phyloP scores from a whole-genome alignment of 371 early-diverging fungal species.

The Actinomortierella wolfii region DNA sequence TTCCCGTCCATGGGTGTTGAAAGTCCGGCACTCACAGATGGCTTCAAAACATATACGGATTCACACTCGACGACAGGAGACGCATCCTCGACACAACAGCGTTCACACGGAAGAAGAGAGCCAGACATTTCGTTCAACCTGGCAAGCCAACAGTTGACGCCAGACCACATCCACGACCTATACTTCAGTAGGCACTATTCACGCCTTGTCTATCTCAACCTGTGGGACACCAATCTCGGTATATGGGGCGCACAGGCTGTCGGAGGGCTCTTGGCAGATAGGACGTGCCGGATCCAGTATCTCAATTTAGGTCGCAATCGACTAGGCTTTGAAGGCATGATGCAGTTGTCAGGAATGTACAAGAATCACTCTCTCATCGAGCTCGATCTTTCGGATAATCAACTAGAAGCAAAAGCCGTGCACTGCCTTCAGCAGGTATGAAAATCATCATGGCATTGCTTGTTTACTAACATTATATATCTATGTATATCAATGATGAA shows the following conservation, averaged over 20 bases:
- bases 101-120: not conserved
- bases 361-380: conserved; percentile 38
- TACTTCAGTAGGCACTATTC: conserved; percentile 36
- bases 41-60: no score
- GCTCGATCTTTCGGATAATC: conserved; percentile 37
- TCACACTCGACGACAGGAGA: no score
- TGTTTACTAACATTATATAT: not conserved
- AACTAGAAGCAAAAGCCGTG: conserved; percentile 25
- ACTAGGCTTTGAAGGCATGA: conserved; percentile 32
- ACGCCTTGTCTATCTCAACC: conserved; percentile 28
- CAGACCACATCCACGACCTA: conserved; percentile 31
- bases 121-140: conserved; percentile 37
- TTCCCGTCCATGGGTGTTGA: no score
- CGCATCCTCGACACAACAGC: no score
- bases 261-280: conserved; percentile 40
- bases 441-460: no score
- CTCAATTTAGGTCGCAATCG: conserved; percentile 41
- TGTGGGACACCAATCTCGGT: conserved; percentile 40
- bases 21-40: no score
- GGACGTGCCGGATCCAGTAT: conserved; percentile 32
- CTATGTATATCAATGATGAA: conserved; percentile 1
- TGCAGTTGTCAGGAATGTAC: conserved; percentile 32
- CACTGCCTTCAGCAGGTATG: conserved; percentile 39
- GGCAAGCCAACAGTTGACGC: conserved; percentile 25
- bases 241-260: conserved; percentile 43